Evolutionary conservation across 2,329 filamentous ascomycete species (phyloP).

Genomic region (Fusarium sp.): DNA sequence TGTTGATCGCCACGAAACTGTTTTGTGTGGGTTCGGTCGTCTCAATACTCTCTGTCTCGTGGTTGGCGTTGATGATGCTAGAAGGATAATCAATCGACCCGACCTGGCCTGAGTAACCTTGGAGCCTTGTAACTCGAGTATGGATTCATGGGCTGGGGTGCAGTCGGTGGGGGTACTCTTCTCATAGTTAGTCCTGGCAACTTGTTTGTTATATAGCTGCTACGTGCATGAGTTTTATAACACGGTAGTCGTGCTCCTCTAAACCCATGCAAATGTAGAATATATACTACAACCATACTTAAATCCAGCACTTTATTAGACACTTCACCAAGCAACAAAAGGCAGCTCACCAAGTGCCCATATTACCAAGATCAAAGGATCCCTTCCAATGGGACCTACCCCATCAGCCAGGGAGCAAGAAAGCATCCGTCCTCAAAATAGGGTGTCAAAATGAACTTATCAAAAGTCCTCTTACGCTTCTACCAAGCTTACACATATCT

Average conservation of each 20-base stretch:
- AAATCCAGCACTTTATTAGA: neutral
- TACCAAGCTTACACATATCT: neutral
- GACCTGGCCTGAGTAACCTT: constrained; percentile 23
- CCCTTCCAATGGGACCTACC: neutral
- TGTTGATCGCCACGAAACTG: constrained; percentile 13
- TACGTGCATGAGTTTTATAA: neutral
- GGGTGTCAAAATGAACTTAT: neutral
- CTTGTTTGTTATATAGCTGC: neutral
- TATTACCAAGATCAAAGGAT: neutral
- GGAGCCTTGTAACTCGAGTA: constrained; percentile 21
- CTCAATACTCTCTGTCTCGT: constrained; percentile 6
- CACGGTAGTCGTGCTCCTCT: neutral
- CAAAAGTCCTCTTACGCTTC: neutral
- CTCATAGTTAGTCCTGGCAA: neutral
- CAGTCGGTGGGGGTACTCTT: constrained; percentile 2
- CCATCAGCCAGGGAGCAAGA: neutral
- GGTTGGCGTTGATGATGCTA: constrained; percentile 32
- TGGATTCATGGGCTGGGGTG: constrained; percentile 22
- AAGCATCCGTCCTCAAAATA: neutral
- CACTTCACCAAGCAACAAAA: neutral
- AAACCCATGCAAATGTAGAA: neutral
- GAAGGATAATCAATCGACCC: constrained; percentile 27
- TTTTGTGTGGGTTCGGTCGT: constrained; percentile 17
- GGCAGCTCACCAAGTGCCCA: neutral
- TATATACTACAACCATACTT: neutral